Conservation (phyloP, 371 early-diverging fungal genomes). For the Apophysomyces sp. region DNA sequence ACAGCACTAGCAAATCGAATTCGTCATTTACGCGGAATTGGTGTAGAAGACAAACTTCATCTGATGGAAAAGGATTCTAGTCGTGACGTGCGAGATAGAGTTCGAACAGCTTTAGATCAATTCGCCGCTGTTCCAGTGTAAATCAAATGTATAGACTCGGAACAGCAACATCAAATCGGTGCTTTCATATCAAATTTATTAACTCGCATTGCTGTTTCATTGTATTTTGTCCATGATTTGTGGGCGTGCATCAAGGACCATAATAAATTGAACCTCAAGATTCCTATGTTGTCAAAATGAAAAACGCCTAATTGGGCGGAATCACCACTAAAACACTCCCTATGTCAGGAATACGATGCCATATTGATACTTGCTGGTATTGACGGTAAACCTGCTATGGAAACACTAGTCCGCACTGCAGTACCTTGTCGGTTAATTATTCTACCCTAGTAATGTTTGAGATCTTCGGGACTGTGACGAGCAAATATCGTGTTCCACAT, state of each 20-base stretch:
- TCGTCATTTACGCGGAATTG: conserved; percentile 41
- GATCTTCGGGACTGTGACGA: no score
- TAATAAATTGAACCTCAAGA: no score
- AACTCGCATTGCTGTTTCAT: background rate
- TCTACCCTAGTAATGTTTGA: no score
- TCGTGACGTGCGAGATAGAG: conserved; percentile 76
- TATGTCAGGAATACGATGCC: no score
- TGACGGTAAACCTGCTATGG: no score
- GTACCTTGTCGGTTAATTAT: no score
- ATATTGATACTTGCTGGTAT: no score
- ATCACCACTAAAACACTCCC: no score
- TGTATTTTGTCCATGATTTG: background rate
- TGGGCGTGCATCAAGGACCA: no score
- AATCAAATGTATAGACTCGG: background rate
- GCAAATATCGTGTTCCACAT: background rate
- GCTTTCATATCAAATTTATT: background rate
- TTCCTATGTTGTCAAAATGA: no score
- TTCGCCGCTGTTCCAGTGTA: conserved; percentile 27
- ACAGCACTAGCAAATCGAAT: conserved; percentile 22
- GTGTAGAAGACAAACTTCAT: conserved; percentile 61
- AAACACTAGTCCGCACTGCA: no score
- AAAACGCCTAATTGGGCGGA: no score
- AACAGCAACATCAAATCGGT: background rate
- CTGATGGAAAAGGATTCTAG: conserved; percentile 53
- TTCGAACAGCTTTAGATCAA: conserved; percentile 67